phyloP scores from a whole-genome alignment of 2,329 filamentous ascomycete genomes.

The Arthrobotrys entomopaga region DNA sequence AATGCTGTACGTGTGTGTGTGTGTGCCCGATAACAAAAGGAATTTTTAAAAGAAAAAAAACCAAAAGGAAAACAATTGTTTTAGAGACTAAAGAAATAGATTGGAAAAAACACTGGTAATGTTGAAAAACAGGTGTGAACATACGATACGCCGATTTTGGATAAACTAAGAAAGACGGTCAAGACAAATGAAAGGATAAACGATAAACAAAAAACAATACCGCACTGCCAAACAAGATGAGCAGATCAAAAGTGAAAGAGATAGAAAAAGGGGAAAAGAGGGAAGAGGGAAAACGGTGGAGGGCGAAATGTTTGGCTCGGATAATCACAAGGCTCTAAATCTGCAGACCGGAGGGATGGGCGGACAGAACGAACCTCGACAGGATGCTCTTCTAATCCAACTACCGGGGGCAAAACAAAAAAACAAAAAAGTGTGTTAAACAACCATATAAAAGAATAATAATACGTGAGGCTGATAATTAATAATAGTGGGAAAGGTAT shows the following conservation, averaged over 20 bases:
- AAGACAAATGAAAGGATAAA: conserved; percentile 13
- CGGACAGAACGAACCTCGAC: neutral
- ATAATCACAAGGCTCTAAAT: conserved; percentile 12
- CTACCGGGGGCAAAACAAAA: neutral
- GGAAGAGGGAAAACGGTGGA: neutral
- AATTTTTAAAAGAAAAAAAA: conserved; percentile 13
- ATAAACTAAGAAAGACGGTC: conserved; percentile 7
- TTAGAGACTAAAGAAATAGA: no score
- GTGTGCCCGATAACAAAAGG: no score
- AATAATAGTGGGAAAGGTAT: conserved; percentile 13
- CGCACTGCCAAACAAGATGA: no score
- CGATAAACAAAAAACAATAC: neutral
- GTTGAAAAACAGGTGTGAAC: neutral
- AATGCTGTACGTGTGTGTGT: no score
- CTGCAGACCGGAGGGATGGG: conserved; percentile 1
- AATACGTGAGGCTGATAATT: conserved; percentile 5
- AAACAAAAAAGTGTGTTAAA: no score
- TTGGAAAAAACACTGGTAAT: conserved; percentile 5
- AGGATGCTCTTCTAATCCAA: conserved; percentile 8
- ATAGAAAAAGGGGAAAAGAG: neutral
- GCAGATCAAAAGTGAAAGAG: neutral
- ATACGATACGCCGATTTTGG: conserved; percentile 36
- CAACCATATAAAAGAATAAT: neutral
- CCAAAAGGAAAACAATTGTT: no score
- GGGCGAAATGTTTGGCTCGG: conserved; percentile 1